Percentiles rank a stretch among this genome's conserved stretches.
Evolutionary conservation across 306 rosid species (phyloP).

Genomic region (Fragaria ananassa): DNA sequence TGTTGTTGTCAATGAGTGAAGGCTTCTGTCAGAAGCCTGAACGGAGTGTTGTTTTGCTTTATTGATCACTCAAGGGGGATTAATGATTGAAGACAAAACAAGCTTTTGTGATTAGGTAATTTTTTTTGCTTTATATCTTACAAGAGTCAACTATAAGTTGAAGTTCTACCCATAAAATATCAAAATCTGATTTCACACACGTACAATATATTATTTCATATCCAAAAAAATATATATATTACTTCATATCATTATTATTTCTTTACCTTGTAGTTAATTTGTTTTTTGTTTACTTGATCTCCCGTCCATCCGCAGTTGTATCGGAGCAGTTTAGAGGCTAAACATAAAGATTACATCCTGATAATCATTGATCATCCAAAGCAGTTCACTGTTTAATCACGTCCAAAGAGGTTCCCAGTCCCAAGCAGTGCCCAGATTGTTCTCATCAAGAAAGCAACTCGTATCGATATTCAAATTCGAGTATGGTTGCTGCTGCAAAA

Average conservation of each 20-base stretch:
- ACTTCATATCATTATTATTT: neutral
- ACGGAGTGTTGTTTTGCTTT: neutral
- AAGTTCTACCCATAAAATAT: neutral
- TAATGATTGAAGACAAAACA: neutral
- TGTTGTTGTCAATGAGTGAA: no score
- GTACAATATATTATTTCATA: neutral
- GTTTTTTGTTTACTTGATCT: neutral
- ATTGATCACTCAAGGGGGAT: neutral
- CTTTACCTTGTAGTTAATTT: neutral
- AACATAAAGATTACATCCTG: neutral
- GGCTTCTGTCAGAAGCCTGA: no score
- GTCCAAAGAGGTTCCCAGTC: constrained; percentile 86
- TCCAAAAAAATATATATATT: neutral
- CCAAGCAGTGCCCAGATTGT: constrained; percentile 45
- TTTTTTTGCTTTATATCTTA: neutral
- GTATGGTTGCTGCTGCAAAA: constrained; percentile 40
- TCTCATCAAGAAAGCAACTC: constrained; percentile 53
- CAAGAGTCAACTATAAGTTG: neutral
- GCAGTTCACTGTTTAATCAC: constrained; percentile 16
- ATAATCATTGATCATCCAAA: neutral
- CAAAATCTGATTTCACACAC: neutral
- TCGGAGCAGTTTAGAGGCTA: neutral
- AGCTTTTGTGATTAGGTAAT: neutral
- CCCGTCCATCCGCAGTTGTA: neutral
- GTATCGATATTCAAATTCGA: constrained; percentile 27